Percentiles rank a stretch among this genome's conserved stretches.
These are phyloP conservation scores for Voacanga thouarsii DNA, from an alignment of 257 asterid genomes.

Conservation along the genomic window DNA sequence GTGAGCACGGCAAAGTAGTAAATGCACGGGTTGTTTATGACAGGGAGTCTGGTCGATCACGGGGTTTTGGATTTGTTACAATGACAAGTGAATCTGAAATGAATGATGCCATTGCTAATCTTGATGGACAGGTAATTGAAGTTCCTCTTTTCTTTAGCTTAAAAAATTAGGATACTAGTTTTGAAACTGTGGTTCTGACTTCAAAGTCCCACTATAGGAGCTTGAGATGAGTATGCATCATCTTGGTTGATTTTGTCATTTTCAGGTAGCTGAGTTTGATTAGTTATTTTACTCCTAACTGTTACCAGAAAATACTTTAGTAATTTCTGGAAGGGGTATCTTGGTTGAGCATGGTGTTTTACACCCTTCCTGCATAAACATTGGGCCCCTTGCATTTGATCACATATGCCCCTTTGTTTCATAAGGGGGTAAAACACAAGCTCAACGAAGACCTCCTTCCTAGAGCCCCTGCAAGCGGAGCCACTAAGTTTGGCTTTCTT, in stretches of 20 bases:
- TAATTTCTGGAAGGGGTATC: not conserved
- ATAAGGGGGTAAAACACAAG: not conserved
- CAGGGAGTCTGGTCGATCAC: slow-evolving; percentile 77
- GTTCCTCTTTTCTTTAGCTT: no score
- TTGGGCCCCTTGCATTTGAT: not conserved
- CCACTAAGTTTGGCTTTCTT: not conserved
- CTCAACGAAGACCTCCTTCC: not conserved
- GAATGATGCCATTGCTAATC: slow-evolving; percentile 80
- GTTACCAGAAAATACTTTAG: not conserved
- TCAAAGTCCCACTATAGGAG: not conserved
- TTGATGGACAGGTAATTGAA: slow-evolving; percentile 73
- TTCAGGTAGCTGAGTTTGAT: not conserved
- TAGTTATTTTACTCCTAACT: not conserved
- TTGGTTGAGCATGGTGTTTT: not conserved
- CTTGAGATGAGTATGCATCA: not conserved
- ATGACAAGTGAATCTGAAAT: slow-evolving; percentile 79
- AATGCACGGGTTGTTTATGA: slow-evolving; percentile 75
- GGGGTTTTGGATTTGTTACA: slow-evolving; percentile 90
- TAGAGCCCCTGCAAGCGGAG: not conserved
- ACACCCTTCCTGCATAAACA: not conserved
- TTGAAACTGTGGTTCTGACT: not conserved
- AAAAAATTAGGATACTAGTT: not conserved
- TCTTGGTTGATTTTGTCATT: not conserved
- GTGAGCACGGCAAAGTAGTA: slow-evolving; percentile 78
- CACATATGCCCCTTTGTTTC: not conserved